Percentiles rank a stretch among this genome's conserved stretches.
Conservation (phyloP, 2,329 filamentous ascomycete genomes). For the Aspergillus vadensis region DNA sequence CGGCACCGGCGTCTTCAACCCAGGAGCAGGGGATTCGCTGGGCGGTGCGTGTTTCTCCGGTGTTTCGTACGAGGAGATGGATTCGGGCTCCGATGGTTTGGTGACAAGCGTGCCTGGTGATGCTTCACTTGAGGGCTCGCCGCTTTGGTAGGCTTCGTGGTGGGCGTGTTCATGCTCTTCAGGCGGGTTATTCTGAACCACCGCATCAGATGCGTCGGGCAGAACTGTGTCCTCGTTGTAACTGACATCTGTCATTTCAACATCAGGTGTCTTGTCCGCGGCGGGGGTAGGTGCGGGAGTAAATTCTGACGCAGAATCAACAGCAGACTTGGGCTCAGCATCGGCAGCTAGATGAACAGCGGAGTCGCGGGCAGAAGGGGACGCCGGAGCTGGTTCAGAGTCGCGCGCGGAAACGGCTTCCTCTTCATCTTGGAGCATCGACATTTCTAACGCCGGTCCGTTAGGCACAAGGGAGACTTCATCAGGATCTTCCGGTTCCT, state of each 20-base stretch:
- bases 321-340: not conserved
- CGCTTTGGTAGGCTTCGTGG: slow-evolving; percentile 31
- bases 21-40: slow-evolving; percentile 44
- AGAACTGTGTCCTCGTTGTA: not conserved
- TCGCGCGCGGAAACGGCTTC: slow-evolving; percentile 27
- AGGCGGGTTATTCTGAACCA: slow-evolving; percentile 5
- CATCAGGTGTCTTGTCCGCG: not conserved
- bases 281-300: slow-evolving; percentile 19
- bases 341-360: not conserved
- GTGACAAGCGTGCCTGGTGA: slow-evolving; percentile 48
- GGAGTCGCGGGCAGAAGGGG: not conserved
- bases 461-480: slow-evolving; percentile 41
- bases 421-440: slow-evolving; percentile 27
- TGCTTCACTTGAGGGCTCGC: slow-evolving; percentile 43
- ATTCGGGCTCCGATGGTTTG: slow-evolving; percentile 49
- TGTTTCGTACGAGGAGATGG: slow-evolving; percentile 45
- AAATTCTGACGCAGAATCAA: not conserved
- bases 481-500: slow-evolving; percentile 34
- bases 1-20: slow-evolving; percentile 70
- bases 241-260: slow-evolving; percentile 9
- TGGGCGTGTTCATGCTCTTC: slow-evolving; percentile 21
- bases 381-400: not conserved
- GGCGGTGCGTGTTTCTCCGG: slow-evolving; percentile 39
- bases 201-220: not conserved
- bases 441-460: slow-evolving; percentile 35